Base-by-base conservation (phyloP, 176 grass and related monocot species). In the Carex littledalei region DNA sequence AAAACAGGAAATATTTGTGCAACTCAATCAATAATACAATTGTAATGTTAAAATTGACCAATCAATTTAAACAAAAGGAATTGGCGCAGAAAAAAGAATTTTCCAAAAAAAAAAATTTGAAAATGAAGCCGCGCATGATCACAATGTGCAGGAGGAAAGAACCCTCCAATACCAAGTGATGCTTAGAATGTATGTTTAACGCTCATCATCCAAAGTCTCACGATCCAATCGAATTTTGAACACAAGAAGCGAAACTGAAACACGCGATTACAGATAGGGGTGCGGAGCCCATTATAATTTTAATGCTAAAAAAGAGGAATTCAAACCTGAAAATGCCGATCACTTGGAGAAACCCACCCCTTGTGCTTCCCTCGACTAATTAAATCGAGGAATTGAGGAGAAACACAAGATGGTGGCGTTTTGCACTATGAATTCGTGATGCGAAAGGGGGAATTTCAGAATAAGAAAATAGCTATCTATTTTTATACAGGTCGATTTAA, bases 351-450 rank as follows among this genome's bases (percentile, higher is more conserved):
- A 62, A 65, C 13, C 35, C 79, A 82, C 79, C 79, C 79, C 79
- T 82, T 65, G 79, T 63, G 79, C 58, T 82, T 65, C 37, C 79
- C 79, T 65, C 79, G n/a, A 82, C 18, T 16, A 65, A 63, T 63
- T 35, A 49, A 43, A 82, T 64, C 57, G 41, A 65, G 61, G 61
- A 82, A 82, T 63, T 82, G 79, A 82, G 79, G 79, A 82, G 58
- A 82, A 82, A 82, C 79, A 82, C 79, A 82, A 82, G 79, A 82
- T 49, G 79, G 79, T 29, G 61, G 79, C 4, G 75, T 41, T 77
- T 79, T 79, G 24, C 54, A 4, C 24, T 79, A 47, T 34, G 61
- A 65, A 45, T 57, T 78, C 74, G 52, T 52, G 74, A 57, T 55
- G 74, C 52, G 6, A 34, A 78, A 56, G 22, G 41, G 67, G 68